phyloP scores from a whole-genome alignment of 768 basidiomycete genomes.

The Chalciporus chontae region DNA sequence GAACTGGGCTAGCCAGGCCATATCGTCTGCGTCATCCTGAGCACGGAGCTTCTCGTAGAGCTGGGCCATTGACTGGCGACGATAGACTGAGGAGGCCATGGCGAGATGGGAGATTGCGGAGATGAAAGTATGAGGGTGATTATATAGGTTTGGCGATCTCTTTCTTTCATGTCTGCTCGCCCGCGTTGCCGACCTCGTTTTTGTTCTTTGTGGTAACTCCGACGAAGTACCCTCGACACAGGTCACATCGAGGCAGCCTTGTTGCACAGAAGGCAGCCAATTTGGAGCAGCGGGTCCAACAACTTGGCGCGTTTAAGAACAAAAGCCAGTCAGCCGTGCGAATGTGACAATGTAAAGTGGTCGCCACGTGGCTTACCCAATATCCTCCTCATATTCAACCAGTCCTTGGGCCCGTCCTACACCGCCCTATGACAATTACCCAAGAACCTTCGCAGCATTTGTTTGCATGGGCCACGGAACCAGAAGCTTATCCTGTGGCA shows the following conservation, averaged over 20 bases:
- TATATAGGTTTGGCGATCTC: conserved; percentile 31
- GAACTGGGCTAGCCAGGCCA: conserved; percentile 34
- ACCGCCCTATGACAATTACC: background rate
- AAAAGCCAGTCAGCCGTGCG: conserved; percentile 19
- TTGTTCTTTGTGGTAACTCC: conserved; percentile 39
- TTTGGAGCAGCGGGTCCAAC: conserved; percentile 13
- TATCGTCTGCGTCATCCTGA: conserved; percentile 33
- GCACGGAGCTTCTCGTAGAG: conserved; percentile 34
- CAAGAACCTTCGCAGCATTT: background rate
- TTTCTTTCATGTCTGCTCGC: conserved; percentile 38
- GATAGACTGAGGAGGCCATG: conserved; percentile 32
- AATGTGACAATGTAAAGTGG: conserved; percentile 30
- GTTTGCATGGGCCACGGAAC: too few species aligned
- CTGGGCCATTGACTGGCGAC: conserved; percentile 35
- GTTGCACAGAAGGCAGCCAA: conserved; percentile 24
- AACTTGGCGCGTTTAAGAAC: conserved; percentile 15
- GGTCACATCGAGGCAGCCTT: conserved; percentile 37
- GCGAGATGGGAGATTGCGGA: conserved; percentile 11
- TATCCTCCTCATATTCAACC: conserved; percentile 8
- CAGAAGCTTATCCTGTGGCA: too few species aligned
- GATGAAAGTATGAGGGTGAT: conserved; percentile 16
- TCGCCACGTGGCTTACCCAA: conserved; percentile 22
- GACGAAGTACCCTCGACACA: conserved; percentile 32
- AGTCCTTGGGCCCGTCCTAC: background rate
- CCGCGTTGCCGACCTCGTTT: conserved; percentile 40